Base-by-base conservation (phyloP, 768 basidiomycete genomes). In the Flagelloscypha sp. region DNA sequence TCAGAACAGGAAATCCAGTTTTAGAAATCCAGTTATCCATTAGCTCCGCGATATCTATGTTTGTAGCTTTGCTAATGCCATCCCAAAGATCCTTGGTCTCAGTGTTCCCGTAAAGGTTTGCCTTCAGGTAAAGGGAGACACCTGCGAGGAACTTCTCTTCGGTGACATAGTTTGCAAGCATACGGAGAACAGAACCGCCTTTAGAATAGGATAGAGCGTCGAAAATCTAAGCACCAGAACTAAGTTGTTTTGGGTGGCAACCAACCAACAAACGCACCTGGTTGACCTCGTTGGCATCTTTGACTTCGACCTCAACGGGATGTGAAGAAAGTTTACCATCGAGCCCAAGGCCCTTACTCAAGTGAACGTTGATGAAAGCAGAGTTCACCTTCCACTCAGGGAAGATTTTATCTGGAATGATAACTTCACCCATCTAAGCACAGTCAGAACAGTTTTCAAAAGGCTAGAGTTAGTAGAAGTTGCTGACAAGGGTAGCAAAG, bases 191-290 rank as follows among this genome's bases (percentile, higher is more conserved):
- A 55, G 56, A 5, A 17, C 9, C 16, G 6, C 3, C 6, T 6
- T 19, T 34, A 27, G 82, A 78, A 56, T 93, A 94, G 3, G 83
- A 87, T 34, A 95, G 63, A 4, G 75, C 71, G 50, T 94, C 92
- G 51, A 95, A 94, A 40, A 94, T 89, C 77, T 93, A n/a, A n/a
- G n/a, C n/a, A n/a, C n/a, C n/a, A n/a, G n/a, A n/a, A n/a, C n/a
- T n/a, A n/a, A n/a, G n/a, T n/a, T n/a, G n/a, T n/a, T n/a, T n/a
- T 28, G 17, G 22, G 32, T 9, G 20, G 10, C 5, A 15, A 24
- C 23, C 7, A 13, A 33, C 16, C 0, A 16, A 19, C 12, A 6
- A 15, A 38, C 50, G 24, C 15, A 68, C 66, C 56, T 70, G 66
- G 38, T 70, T 68, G 38, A 77, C 73, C 46, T 71, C 58, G 40